Evolutionary conservation across 106 monocot genomes (phyloP), one percentile per base, ranked within the genome.

Genomic region (Dendrobium catenatum): DNA sequence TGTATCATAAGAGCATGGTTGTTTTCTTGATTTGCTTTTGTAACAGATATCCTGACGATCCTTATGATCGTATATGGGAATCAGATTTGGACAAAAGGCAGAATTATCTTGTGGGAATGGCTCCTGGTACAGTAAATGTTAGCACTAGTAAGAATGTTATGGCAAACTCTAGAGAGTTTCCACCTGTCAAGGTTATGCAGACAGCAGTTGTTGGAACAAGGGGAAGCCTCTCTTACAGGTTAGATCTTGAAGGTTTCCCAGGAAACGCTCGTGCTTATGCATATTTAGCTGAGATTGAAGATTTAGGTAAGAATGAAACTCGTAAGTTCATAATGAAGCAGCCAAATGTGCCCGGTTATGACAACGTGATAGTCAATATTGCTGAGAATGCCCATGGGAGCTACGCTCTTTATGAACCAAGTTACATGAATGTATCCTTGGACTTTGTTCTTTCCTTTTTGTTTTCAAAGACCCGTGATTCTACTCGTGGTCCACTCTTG

Each of bases 171-270:
- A 43, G 72, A 17, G 89, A 89, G 72, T 81, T 46, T 56, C 89
- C 89, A 20, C 89, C 89, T 37, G n/a, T 82, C 46, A 89, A 89
- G 75, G 89, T 89, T 9, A 89, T 89, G 89, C 86, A 89, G 73
- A 89, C 89, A 15, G 89, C 89, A 72, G 80, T 86, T 0, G 84
- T 89, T 72, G 89, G 89, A 72, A 84, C 76, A 33, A 84, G 77
- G 41, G 89, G 86, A 75, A 86, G 68, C 19, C 56, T 89, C 10
- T 76, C 84, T 13, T 89, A 86, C 59, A 81, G 89, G 42, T 54
- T 89, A 73, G 82, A 89, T 49, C 84, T 89, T 33, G 83, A 89
- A 27, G 86, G 84, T 24, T 89, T 89, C 66, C 89, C 89, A 5
- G 89, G 80, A 47, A 86, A 86, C 73, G 89, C 86, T 43, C 76